Evolutionary conservation across 2,329 filamentous ascomycete species (phyloP).

Genomic region (Hypoxylon sp.): DNA sequence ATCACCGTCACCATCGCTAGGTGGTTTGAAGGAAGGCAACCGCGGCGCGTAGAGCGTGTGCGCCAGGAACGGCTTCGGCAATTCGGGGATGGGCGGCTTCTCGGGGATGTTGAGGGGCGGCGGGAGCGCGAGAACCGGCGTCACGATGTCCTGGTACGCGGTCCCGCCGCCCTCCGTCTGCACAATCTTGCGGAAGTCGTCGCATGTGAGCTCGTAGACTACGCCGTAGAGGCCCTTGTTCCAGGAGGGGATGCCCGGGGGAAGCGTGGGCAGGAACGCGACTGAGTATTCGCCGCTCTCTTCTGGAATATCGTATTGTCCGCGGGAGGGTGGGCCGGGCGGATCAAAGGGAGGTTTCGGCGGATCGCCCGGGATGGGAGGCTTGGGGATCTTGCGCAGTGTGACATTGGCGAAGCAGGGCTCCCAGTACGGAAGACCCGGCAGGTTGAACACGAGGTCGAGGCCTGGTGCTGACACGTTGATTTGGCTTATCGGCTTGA

Average conservation of each 20-base stretch:
- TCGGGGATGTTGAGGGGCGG: conserved; percentile 73
- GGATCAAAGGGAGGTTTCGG: conserved; percentile 51
- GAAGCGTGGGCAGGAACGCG: conserved; percentile 39
- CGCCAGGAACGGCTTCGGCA: conserved; percentile 79
- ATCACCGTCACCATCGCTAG: conserved; percentile 38
- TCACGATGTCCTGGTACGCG: conserved; percentile 86
- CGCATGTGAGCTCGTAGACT: conserved; percentile 91
- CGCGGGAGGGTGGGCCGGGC: conserved; percentile 42
- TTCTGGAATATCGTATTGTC: not conserved
- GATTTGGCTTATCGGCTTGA: conserved; percentile 83
- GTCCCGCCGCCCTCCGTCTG: conserved; percentile 90
- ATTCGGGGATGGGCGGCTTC: conserved; percentile 67
- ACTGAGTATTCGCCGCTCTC: conserved; percentile 9
- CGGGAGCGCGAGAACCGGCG: conserved; percentile 81
- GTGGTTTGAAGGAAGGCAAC: conserved; percentile 55
- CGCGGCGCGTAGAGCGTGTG: conserved; percentile 85
- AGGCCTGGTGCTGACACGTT: conserved; percentile 87
- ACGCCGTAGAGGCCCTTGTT: conserved; percentile 89
- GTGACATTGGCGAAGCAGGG: conserved; percentile 92
- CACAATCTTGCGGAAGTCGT: conserved; percentile 89
- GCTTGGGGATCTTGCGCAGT: conserved; percentile 68
- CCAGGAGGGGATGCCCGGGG: conserved; percentile 74
- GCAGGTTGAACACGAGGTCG: conserved; percentile 85
- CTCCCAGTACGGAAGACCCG: conserved; percentile 87
- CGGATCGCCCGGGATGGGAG: conserved; percentile 53